These are phyloP conservation scores for Canariomyces notabilis DNA, from an alignment of 2,329 filamentous ascomycete species.

Conservation along the genomic window DNA sequence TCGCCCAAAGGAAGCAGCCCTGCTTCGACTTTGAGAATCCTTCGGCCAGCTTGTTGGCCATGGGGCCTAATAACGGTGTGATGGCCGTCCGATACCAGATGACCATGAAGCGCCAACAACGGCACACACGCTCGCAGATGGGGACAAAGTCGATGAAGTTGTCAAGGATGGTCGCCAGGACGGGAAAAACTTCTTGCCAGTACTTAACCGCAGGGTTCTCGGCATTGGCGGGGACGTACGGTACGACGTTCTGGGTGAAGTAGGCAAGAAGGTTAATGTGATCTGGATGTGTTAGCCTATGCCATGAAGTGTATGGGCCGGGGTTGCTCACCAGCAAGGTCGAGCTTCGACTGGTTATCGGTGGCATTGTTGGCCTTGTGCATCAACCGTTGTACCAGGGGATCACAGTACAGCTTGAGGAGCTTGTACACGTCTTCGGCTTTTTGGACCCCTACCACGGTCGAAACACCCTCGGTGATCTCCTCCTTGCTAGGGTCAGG, in stretches of 20 bases:
- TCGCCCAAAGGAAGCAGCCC: constrained; percentile 98
- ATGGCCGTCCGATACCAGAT: constrained; percentile 91
- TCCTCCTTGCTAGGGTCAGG: constrained; percentile 88
- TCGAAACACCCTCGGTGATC: constrained; percentile 90
- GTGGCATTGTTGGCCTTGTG: constrained; percentile 78
- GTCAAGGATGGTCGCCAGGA: constrained; percentile 79
- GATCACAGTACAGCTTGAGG: constrained; percentile 89
- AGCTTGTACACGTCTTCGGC: constrained; percentile 73
- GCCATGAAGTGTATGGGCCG: neutral
- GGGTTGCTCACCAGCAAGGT: constrained; percentile 66
- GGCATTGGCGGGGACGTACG: constrained; percentile 64
- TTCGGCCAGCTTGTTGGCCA: constrained; percentile 82
- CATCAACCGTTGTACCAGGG: constrained; percentile 81
- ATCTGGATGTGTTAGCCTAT: constrained; percentile 49
- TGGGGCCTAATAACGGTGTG: constrained; percentile 72
- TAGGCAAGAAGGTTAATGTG: constrained; percentile 88
- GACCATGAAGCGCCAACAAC: constrained; percentile 95
- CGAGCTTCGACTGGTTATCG: constrained; percentile 76
- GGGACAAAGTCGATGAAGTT: constrained; percentile 82
- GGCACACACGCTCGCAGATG: constrained; percentile 87
- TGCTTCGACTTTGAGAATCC: constrained; percentile 84
- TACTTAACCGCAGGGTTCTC: constrained; percentile 93
- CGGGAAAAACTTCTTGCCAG: constrained; percentile 88
- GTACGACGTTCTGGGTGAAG: constrained; percentile 74
- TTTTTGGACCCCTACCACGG: constrained; percentile 83